Percentiles rank a stretch among this genome's conserved stretches.
These are phyloP conservation scores for Lagerstroemia speciosa DNA, from an alignment of 345 rosid genomes.

Conservation along the genomic window DNA sequence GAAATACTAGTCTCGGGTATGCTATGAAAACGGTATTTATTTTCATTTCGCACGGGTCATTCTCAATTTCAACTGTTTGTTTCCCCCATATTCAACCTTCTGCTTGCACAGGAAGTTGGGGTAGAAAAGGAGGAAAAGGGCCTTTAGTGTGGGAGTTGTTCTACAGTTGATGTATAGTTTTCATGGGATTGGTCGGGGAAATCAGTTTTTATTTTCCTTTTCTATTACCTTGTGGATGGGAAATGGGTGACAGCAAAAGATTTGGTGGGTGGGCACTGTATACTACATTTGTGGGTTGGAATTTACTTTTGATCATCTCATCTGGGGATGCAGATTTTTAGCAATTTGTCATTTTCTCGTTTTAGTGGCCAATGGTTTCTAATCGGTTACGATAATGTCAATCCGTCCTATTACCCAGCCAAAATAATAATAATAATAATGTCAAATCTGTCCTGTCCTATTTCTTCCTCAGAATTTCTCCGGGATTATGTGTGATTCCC, in stretches of 20 bases:
- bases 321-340: conserved; percentile 1
- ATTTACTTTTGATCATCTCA: background rate
- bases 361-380: too few species aligned
- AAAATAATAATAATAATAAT: too few species aligned
- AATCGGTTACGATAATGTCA: too few species aligned
- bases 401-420: too few species aligned
- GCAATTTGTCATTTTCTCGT: too few species aligned
- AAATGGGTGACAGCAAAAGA: background rate
- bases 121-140: background rate
- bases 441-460: too few species aligned
- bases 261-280: too few species aligned
- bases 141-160: background rate
- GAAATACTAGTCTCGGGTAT: conserved; percentile 35
- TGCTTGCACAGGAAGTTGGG: conserved; percentile 1
- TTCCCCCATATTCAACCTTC: background rate
- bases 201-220: conserved; percentile 7
- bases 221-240: conserved; percentile 9
- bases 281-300: background rate
- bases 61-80: background rate
- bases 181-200: conserved; percentile 10
- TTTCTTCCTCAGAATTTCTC: too few species aligned
- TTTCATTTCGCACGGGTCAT: conserved; percentile 1
- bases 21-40: background rate
- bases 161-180: background rate
- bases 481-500: too few species aligned